A percentile compares a stretch with the other conserved stretches of the same genome.
Evolutionary conservation across 768 basidiomycete species (phyloP).

Genomic region (Dioszegia hungarica): DNA sequence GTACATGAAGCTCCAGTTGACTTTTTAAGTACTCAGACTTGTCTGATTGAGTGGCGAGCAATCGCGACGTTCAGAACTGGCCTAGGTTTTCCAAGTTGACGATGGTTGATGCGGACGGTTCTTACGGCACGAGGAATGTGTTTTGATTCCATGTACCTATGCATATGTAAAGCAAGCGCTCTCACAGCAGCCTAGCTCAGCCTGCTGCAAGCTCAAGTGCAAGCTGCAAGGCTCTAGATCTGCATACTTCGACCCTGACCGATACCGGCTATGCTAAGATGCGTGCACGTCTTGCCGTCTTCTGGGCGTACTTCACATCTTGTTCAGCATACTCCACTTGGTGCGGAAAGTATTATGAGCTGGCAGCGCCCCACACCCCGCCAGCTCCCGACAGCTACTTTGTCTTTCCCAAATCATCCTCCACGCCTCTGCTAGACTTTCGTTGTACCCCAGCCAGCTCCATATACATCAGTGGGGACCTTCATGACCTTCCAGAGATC

Average conservation of each 20-base stretch:
- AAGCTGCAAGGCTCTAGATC: background rate
- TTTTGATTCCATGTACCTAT: background rate
- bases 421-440: slow-evolving; percentile 17
- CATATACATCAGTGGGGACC: slow-evolving; percentile 18
- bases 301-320: background rate
- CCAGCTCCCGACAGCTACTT: slow-evolving; percentile 14
- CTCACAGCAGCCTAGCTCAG: too few relatives aligned
- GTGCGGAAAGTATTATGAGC: slow-evolving; percentile 30
- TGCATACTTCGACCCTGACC: background rate
- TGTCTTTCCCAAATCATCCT: slow-evolving; percentile 1
- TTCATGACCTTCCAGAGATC: slow-evolving; percentile 12
- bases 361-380: slow-evolving; percentile 11
- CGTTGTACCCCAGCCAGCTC: slow-evolving; percentile 15
- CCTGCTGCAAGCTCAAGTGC: too few relatives aligned
- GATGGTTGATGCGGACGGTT: too few relatives aligned
- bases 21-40: too few relatives aligned
- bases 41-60: too few relatives aligned
- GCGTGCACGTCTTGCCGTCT: background rate
- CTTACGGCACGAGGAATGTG: too few relatives aligned
- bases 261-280: background rate
- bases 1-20: too few relatives aligned
- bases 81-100: too few relatives aligned
- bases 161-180: too few relatives aligned
- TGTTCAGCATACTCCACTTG: slow-evolving; percentile 9
- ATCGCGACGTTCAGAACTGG: too few relatives aligned